Evolutionary conservation across 2,329 filamentous ascomycete species (phyloP), one percentile per base, ranked within the genome.

Genomic region (Teratosphaeria nubilosa): DNA sequence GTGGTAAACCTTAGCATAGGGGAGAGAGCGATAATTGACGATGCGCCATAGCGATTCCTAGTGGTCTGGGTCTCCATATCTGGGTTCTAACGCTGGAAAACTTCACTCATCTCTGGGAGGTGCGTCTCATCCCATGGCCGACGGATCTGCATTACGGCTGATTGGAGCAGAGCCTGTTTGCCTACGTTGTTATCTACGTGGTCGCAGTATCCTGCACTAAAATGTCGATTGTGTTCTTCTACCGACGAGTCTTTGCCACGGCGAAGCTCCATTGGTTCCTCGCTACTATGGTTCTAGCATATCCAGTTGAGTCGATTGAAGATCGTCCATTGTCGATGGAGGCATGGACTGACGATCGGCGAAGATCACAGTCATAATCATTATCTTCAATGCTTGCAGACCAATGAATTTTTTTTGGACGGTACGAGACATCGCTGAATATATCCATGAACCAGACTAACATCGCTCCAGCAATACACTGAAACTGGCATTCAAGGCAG

Each of bases 191-290:
- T 24, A 53, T 53, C 45, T 57, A 57, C n/a, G 55, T 52, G 32
- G 34, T 57, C 50, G 55, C 45, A 4, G 55, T 57, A 24, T 53
- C 55, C 20, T 57, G 25, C 48, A 57, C 55, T 5, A 57, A 57
- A 31, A 48, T 57, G 7, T 52, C 45, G 14, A 57, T 57, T 25
- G 48, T 53, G 13, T 13, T 57, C 30, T 57, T 57, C 22, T 57
- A 57, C 30, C 52, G 37, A 22, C 41, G 55, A 11, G 27, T 57
- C 7, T 57, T 57, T 31, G 34, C 37, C 11, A 24, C 32, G 7
- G 20, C 14, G 9, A 51, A 37, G 30, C 45, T 57, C 14, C n/a
- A 20, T 16, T 57, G 55, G 55, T 34, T 25, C 25, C 25, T 57
- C 20, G 45, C 52, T 5, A 50, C 34, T 31, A 31, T 53, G 25